Conservation (phyloP, 331 rosid species). For the Rosa hybrid region DNA sequence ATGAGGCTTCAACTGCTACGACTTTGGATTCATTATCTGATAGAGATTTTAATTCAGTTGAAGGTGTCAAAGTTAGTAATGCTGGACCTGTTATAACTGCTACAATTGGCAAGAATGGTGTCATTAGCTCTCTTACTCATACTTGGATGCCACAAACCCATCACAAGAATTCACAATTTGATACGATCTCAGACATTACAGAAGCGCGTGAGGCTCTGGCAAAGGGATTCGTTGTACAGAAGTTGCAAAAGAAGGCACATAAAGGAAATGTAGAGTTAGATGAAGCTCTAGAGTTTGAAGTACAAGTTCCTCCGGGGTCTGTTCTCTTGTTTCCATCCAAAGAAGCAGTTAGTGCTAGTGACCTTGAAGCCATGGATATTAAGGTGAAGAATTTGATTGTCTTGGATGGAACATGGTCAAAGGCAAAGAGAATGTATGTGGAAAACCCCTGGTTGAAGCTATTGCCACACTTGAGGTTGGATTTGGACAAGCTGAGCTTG, state of each 20-base stretch:
- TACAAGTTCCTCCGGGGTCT: slow-evolving; percentile 64
- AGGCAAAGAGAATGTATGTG: slow-evolving; percentile 74
- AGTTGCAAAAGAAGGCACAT: slow-evolving; percentile 39
- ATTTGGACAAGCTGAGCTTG: slow-evolving; percentile 59
- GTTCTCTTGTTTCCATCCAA: slow-evolving; percentile 67
- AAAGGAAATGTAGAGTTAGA: slow-evolving; percentile 31
- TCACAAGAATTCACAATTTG: slow-evolving; percentile 25
- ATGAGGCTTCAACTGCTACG: slow-evolving; percentile 3
- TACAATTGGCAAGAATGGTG: slow-evolving; percentile 59
- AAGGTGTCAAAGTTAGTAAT: neutral
- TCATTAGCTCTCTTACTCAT: slow-evolving; percentile 43
- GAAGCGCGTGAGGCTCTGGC: slow-evolving; percentile 56
- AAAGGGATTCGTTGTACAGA: slow-evolving; percentile 59
- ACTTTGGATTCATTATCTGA: neutral
- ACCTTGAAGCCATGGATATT: slow-evolving; percentile 34
- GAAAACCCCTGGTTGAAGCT: slow-evolving; percentile 79
- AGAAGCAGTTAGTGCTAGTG: slow-evolving; percentile 40
- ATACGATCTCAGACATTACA: slow-evolving; percentile 32
- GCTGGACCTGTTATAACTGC: slow-evolving; percentile 33
- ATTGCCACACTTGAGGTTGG: slow-evolving; percentile 75
- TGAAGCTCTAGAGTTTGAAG: slow-evolving; percentile 55
- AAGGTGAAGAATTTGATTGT: slow-evolving; percentile 68
- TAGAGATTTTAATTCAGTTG: neutral
- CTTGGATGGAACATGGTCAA: slow-evolving; percentile 85
- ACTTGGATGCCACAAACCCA: slow-evolving; percentile 38